A percentile compares a stretch with the other conserved stretches of the same genome.
phyloP scores from a whole-genome alignment of 495 filamentous ascomycete species.

The Hyphodiscus hymeniophilus region DNA sequence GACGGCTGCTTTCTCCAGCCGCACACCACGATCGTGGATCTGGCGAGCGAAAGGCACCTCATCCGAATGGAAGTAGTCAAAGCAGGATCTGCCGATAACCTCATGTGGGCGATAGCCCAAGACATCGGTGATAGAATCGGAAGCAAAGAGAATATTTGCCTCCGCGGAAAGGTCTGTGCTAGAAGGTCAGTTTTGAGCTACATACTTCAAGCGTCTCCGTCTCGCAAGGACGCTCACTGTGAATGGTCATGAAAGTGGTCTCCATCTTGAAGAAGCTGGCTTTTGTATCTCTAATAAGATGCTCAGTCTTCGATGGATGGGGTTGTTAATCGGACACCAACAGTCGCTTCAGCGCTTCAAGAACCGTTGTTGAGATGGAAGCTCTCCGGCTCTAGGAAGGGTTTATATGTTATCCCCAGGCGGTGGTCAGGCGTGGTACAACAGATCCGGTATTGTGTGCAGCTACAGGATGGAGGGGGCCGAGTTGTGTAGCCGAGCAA shows the following conservation, averaged over 20 bases:
- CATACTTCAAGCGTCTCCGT: slow-evolving; percentile 17
- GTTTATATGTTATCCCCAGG: too few relatives aligned
- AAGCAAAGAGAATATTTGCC: slow-evolving; percentile 76
- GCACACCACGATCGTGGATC: slow-evolving; percentile 63
- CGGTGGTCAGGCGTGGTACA: too few relatives aligned
- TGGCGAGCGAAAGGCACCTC: slow-evolving; percentile 69
- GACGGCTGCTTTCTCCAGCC: slow-evolving; percentile 78
- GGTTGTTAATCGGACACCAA: too few relatives aligned
- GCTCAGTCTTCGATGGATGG: slow-evolving; percentile 11
- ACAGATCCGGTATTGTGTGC: too few relatives aligned
- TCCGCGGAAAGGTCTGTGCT: slow-evolving; percentile 60
- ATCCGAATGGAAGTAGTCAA: slow-evolving; percentile 80
- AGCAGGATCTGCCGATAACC: slow-evolving; percentile 68
- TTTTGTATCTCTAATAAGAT: slow-evolving; percentile 25
- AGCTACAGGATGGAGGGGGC: too few relatives aligned
- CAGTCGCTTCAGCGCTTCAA: too few relatives aligned
- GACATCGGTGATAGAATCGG: slow-evolving; percentile 74
- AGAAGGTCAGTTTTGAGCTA: slow-evolving; percentile 1
- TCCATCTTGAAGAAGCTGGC: slow-evolving; percentile 52
- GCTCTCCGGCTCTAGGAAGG: too few relatives aligned
- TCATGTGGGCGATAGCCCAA: slow-evolving; percentile 72
- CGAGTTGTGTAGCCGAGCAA: too few relatives aligned
- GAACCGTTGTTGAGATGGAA: too few relatives aligned
- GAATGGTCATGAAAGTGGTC: slow-evolving; percentile 89
- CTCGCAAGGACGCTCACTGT: slow-evolving; percentile 50